phyloP scores from a whole-genome alignment of 768 basidiomycete genomes.

The Boletus subcaerulescens region DNA sequence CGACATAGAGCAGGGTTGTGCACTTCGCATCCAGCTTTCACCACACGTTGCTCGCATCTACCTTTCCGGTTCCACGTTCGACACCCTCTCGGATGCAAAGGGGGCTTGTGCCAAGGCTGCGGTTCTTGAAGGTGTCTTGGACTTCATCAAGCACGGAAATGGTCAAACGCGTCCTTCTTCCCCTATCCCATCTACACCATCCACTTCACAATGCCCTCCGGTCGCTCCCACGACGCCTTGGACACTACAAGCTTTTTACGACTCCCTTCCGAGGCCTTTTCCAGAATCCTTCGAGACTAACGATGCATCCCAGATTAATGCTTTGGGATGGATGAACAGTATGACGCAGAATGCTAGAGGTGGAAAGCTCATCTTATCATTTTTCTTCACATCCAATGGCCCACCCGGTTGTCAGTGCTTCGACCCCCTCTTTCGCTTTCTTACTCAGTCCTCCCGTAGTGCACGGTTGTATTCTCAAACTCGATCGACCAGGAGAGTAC shows the following conservation, averaged over 20 bases:
- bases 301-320: slow-evolving; percentile 50
- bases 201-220: slow-evolving; percentile 4
- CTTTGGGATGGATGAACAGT: slow-evolving; percentile 50
- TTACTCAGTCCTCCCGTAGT: slow-evolving; percentile 34
- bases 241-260: slow-evolving; percentile 57
- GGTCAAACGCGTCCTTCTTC: slow-evolving; percentile 43
- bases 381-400: slow-evolving; percentile 43
- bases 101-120: slow-evolving; percentile 53
- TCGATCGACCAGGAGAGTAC: slow-evolving; percentile 50
- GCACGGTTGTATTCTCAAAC: slow-evolving; percentile 60
- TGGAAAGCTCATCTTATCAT: slow-evolving; percentile 40
- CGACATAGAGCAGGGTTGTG: slow-evolving; percentile 50
- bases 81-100: slow-evolving; percentile 44
- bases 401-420: slow-evolving; percentile 42
- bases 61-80: slow-evolving; percentile 45
- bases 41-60: slow-evolving; percentile 49
- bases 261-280: slow-evolving; percentile 63
- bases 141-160: slow-evolving; percentile 56
- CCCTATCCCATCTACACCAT: slow-evolving; percentile 5
- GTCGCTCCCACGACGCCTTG: slow-evolving; percentile 22
- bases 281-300: slow-evolving; percentile 50
- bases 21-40: slow-evolving; percentile 53
- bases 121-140: slow-evolving; percentile 49
- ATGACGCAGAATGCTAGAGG: slow-evolving; percentile 53
- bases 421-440: not conserved